Base-by-base conservation (phyloP, 2,329 filamentous ascomycete species). In the Thelonectria rubi region DNA sequence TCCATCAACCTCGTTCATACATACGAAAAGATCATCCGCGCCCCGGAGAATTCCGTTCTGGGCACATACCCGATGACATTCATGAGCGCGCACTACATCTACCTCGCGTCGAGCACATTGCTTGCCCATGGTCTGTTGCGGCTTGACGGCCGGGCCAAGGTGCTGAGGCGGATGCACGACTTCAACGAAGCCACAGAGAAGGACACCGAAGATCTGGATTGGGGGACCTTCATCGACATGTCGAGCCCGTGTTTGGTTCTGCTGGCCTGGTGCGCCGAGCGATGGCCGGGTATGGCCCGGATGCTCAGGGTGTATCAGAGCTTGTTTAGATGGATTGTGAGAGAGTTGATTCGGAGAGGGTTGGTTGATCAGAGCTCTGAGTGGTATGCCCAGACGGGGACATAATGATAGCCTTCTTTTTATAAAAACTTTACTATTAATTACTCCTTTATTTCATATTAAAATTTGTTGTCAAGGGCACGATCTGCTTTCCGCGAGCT, bases 171-270 rank as follows among this genome's bases (percentile, higher is more conserved):
- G 14, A 40, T 40, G 37, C 37, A 17, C 17, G 37, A 40, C 8
- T 40, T 5, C 37, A 12, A 40, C 37, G 37, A n/a, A n/a, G n/a
- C 10, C 10, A 30, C 34, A 10, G 34, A 37, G 14, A 15, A 11
- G 15, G 12, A 37, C 3, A 37, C 34, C 2, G 34, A 37, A 20
- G 17, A 50, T 11, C 20, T 50, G 32, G 34, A 52, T 12, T 52
- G 49, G 49, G 34, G 34, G 8, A 21, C 34, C 5, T 54, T 59
- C 20, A 18, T 56, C 11, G 62, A 60, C 47, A 67, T 10, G n/a
- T 73, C 43, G 79, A 81, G 61, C 68, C 65, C n/a, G 77, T 83
- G 39, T 26, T 82, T 9, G 77, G 78, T 0, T 77, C 83, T 64
- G 80, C 80, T 18, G 81, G 81, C 24, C 82, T 81, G 81, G 70